These are phyloP conservation scores for Limnanthes douglasii DNA, from an alignment of 345 rosid species.

Conservation along the genomic window DNA sequence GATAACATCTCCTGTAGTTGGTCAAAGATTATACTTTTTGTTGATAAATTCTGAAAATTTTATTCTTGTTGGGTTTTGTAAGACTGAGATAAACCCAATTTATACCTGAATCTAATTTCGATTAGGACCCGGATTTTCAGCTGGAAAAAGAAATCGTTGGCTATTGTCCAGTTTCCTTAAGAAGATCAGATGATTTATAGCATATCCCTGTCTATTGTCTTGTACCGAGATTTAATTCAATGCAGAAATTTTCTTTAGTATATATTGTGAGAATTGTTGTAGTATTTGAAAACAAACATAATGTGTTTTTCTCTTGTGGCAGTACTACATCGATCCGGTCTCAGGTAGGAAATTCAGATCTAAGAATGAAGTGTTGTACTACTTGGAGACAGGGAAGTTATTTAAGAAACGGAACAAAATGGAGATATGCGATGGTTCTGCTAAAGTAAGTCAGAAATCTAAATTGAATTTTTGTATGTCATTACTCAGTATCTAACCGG, in stretches of 20 bases:
- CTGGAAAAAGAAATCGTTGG: too few species aligned
- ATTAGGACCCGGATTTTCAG: too few species aligned
- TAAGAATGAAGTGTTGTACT: conserved; percentile 17
- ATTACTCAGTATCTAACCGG: not conserved
- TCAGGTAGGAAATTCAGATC: conserved; percentile 24
- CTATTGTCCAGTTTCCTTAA: too few species aligned
- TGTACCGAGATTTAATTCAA: not conserved
- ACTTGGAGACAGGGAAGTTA: conserved; percentile 15
- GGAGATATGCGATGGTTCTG: conserved; percentile 12
- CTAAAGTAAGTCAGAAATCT: conserved; percentile 19
- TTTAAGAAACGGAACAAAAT: conserved; percentile 9
- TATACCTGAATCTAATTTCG: too few species aligned
- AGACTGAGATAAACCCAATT: too few species aligned
- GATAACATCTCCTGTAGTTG: too few species aligned
- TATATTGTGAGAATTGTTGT: not conserved
- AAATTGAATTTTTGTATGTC: not conserved
- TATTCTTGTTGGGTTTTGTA: too few species aligned
- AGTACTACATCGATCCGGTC: conserved; percentile 22
- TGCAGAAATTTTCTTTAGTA: not conserved
- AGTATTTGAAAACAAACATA: not conserved
- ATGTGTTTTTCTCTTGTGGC: conserved; percentile 4
- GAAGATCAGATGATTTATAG: too few species aligned
- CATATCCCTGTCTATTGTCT: not conserved
- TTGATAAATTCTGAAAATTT: too few species aligned
- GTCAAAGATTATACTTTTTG: too few species aligned